Percentiles rank a stretch among this genome's conserved stretches.
phyloP scores from a whole-genome alignment of 768 basidiomycete genomes.

The Mycena haematopus region DNA sequence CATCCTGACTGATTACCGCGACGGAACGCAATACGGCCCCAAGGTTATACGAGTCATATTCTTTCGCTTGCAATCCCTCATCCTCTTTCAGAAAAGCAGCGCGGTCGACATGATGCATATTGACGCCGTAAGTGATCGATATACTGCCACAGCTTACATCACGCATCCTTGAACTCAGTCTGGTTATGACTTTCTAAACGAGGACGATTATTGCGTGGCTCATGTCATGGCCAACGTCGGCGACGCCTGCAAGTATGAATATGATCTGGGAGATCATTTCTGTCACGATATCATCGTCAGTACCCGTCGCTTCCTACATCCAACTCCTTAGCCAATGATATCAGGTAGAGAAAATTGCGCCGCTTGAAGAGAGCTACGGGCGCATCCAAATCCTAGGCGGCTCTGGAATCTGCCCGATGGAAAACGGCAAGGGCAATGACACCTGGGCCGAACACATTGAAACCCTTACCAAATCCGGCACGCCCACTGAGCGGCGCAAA shows the following conservation, averaged over 20 bases:
- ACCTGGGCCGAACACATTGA: constrained; percentile 30
- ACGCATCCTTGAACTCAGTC: constrained; percentile 22
- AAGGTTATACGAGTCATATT: constrained; percentile 28
- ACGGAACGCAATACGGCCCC: constrained; percentile 36
- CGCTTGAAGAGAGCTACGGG: constrained; percentile 32
- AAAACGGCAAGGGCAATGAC: constrained; percentile 31
- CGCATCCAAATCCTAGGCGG: constrained; percentile 34
- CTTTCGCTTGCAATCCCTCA: constrained; percentile 13
- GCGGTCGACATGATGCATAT: constrained; percentile 34
- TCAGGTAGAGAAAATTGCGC: constrained; percentile 34
- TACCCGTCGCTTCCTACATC: neutral
- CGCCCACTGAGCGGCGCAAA: constrained; percentile 27
- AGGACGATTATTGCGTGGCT: constrained; percentile 35
- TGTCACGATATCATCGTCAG: constrained; percentile 34
- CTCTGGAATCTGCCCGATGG: constrained; percentile 35
- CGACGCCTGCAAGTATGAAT: constrained; percentile 32
- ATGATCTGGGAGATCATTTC: constrained; percentile 36
- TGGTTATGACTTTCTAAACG: constrained; percentile 33
- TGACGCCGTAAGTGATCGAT: constrained; percentile 23
- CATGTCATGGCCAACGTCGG: constrained; percentile 34
- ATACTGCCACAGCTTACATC: constrained; percentile 10
- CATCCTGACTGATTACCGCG: constrained; percentile 36
- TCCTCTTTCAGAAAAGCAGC: constrained; percentile 26
- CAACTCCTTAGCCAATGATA: constrained; percentile 6
- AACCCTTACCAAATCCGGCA: constrained; percentile 23